Percentiles rank a stretch among this genome's conserved stretches.
These are phyloP conservation scores for Trichoderma koningiopsis DNA, from an alignment of 2,329 filamentous ascomycete genomes.

Conservation along the genomic window DNA sequence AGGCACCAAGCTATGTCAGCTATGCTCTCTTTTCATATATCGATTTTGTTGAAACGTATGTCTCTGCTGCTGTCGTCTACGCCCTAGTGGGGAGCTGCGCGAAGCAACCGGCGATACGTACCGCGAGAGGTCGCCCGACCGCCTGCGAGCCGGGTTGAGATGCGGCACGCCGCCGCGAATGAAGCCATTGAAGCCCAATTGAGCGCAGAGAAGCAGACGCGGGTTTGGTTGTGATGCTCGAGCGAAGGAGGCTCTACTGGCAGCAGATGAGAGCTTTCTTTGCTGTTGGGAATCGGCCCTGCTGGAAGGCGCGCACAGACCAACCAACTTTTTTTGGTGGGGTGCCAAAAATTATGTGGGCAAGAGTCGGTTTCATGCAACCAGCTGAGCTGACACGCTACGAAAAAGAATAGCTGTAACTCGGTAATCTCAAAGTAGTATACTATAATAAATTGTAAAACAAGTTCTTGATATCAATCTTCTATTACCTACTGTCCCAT, in stretches of 20 bases:
- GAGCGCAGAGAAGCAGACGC: conserved; percentile 26
- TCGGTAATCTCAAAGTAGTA: not conserved
- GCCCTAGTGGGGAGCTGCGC: conserved; percentile 16
- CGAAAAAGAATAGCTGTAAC: not conserved
- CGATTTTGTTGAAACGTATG: not conserved
- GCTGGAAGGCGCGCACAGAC: conserved; percentile 34
- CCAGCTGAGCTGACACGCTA: not conserved
- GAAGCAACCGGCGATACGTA: conserved; percentile 42
- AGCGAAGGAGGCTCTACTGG: conserved; percentile 28
- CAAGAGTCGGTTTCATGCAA: not conserved
- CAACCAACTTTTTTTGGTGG: conserved; percentile 37
- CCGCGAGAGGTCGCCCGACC: conserved; percentile 56
- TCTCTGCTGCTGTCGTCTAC: not conserved
- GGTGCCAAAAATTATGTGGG: conserved; percentile 21
- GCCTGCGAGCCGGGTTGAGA: conserved; percentile 61
- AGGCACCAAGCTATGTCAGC: not conserved
- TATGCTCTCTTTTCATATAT: not conserved
- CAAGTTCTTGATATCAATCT: not conserved
- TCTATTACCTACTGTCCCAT: not conserved
- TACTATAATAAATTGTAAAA: not conserved
- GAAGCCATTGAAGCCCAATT: conserved; percentile 61
- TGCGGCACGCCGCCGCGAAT: conserved; percentile 63
- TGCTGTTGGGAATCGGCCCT: conserved; percentile 41
- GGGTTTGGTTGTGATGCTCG: conserved; percentile 29
- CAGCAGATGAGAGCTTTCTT: conserved; percentile 33